These are phyloP conservation scores for Naganishia liquefaciens DNA, from an alignment of 1,284 basidiomycete species.

Conservation along the genomic window DNA sequence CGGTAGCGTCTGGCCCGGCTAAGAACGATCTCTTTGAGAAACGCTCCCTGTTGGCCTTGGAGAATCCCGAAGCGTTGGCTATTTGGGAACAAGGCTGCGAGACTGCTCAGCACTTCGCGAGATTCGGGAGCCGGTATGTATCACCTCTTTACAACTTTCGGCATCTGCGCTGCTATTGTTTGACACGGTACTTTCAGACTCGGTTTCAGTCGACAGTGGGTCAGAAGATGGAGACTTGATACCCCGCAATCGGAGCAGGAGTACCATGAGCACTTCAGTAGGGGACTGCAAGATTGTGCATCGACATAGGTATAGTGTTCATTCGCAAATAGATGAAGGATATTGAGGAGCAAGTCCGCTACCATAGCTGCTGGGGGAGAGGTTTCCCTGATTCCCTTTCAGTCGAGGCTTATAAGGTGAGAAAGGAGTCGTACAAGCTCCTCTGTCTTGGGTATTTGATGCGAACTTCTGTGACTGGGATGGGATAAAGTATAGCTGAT, in stretches of 20 bases:
- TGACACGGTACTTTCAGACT: neutral
- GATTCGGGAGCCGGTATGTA: slow-evolving; percentile 5
- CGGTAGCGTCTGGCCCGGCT: neutral
- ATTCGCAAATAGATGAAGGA: neutral
- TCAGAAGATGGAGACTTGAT: neutral
- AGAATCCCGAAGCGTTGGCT: neutral
- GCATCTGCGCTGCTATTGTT: neutral
- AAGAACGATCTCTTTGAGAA: neutral
- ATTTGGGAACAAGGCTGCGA: slow-evolving; percentile 32
- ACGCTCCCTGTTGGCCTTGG: slow-evolving; percentile 1
- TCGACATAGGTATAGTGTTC: too few species aligned
- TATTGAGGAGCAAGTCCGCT: neutral
- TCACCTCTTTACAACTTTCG: neutral
- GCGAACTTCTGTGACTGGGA: neutral
- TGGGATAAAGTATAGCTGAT: too few species aligned
- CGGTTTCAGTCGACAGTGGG: slow-evolving; percentile 11
- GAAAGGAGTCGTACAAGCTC: neutral
- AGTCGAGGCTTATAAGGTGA: neutral
- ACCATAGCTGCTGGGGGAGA: too few species aligned
- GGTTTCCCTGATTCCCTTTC: too few species aligned
- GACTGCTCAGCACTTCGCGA: slow-evolving; percentile 18
- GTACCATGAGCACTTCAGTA: slow-evolving; percentile 13
- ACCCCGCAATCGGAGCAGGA: neutral
- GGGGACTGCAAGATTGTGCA: slow-evolving; percentile 17
- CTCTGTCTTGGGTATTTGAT: neutral